Evolutionary conservation across 352 stramenopile genomes (phyloP).

Genomic region (Pythium volutum): DNA sequence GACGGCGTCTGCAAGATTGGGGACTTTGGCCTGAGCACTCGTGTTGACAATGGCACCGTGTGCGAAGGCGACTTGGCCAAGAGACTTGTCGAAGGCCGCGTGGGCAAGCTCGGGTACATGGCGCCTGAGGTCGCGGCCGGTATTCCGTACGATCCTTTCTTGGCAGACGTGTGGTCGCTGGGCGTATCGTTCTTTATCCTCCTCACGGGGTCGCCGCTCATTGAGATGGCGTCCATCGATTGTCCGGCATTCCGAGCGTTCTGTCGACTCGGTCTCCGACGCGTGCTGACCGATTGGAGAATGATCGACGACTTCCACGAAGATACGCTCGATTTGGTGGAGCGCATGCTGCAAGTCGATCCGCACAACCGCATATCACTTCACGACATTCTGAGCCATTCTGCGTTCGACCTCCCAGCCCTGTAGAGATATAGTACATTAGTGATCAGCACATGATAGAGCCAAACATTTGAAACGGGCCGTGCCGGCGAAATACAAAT

Average conservation of each 20-base stretch:
- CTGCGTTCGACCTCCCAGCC: conserved; percentile 1
- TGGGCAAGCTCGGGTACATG: conserved; percentile 33
- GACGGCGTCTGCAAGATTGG: conserved; percentile 29
- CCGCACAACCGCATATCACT: conserved; percentile 21
- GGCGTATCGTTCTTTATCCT: conserved; percentile 30
- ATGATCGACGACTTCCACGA: conserved; percentile 16
- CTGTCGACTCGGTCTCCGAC: conserved; percentile 11
- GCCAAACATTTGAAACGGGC: not conserved
- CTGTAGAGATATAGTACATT: not conserved
- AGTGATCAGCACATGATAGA: not conserved
- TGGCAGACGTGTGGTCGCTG: conserved; percentile 29
- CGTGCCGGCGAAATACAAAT: not conserved
- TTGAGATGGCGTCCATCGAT: conserved; percentile 16
- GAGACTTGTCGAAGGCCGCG: conserved; percentile 9
- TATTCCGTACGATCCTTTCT: conserved; percentile 16
- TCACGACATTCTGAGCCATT: conserved; percentile 13
- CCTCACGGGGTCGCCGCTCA: conserved; percentile 21
- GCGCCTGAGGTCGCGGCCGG: conserved; percentile 19
- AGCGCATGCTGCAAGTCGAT: conserved; percentile 25
- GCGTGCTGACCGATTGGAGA: conserved; percentile 18
- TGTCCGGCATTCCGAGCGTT: conserved; percentile 14
- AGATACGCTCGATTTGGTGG: conserved; percentile 15
- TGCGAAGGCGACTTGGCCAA: not conserved
- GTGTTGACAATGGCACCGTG: not conserved
- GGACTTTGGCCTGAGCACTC: conserved; percentile 33